Evolutionary conservation across 2,329 filamentous ascomycete genomes (phyloP).

Genomic region (Byssoonygena ceratinophila): DNA sequence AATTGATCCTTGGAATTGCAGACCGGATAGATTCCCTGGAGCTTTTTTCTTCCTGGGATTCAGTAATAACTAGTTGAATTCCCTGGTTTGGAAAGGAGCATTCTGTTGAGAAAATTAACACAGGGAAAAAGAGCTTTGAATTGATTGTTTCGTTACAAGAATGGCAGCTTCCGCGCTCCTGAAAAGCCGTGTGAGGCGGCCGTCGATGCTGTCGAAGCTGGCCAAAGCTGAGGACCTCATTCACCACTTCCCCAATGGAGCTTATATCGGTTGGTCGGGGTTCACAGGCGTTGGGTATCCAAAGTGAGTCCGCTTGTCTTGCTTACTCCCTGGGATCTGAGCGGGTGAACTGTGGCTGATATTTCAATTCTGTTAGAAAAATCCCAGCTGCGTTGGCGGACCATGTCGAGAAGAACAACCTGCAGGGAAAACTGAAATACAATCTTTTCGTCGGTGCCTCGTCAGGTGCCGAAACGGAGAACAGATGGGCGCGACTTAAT

Average conservation of each 20-base stretch:
- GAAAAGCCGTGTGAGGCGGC: slow-evolving; percentile 62
- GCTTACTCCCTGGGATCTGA: not conserved
- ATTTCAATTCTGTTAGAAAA: slow-evolving; percentile 47
- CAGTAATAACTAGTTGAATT: not conserved
- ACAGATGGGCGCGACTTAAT: slow-evolving; percentile 76
- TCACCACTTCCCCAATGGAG: slow-evolving; percentile 67
- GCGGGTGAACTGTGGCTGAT: not conserved
- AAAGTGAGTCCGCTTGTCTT: slow-evolving; percentile 47
- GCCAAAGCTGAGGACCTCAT: slow-evolving; percentile 69
- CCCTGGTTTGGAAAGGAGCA: not conserved
- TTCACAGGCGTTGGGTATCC: slow-evolving; percentile 87
- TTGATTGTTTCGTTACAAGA: not conserved
- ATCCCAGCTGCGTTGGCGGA: slow-evolving; percentile 75
- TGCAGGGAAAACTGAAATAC: slow-evolving; percentile 77
- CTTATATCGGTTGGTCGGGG: slow-evolving; percentile 85
- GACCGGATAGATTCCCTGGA: not conserved
- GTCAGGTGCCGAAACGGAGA: slow-evolving; percentile 80
- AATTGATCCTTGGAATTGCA: not conserved
- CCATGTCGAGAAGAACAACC: slow-evolving; percentile 74
- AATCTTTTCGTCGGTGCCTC: slow-evolving; percentile 83
- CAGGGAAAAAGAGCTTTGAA: not conserved
- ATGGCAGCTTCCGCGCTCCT: slow-evolving; percentile 56
- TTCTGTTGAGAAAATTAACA: not conserved
- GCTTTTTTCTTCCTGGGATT: not conserved
- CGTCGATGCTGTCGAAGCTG: slow-evolving; percentile 70